phyloP scores from a whole-genome alignment of 2,329 filamentous ascomycete genomes.

The Colletotrichum navitas region DNA sequence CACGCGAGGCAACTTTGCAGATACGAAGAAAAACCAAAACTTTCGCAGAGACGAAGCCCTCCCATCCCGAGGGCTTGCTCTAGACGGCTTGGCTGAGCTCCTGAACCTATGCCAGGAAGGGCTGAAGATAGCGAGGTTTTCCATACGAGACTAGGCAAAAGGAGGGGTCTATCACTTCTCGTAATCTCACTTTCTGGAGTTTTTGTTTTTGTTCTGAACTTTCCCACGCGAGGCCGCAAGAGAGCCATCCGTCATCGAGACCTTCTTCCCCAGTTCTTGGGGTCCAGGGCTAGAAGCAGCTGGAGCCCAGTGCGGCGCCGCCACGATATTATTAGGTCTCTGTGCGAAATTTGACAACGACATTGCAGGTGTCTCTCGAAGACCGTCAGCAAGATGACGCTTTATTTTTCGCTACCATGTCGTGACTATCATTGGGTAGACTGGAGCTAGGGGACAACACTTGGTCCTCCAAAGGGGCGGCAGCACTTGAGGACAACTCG shows the following conservation, averaged over 20 bases:
- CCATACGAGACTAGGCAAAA: background rate
- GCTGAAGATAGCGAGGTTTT: background rate
- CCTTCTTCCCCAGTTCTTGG: background rate
- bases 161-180: conserved; percentile 13
- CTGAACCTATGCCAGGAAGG: background rate
- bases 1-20: conserved; percentile 27
- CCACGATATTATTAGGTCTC: conserved; percentile 1
- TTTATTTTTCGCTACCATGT: background rate
- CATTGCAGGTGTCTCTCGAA: background rate
- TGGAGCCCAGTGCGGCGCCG: background rate
- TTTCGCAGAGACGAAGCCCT: background rate
- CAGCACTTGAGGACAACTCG: background rate
- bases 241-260: background rate
- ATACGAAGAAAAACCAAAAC: conserved; percentile 32
- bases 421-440: too few relatives aligned
- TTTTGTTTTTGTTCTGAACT: background rate
- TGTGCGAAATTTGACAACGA: background rate
- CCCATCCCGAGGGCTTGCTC: background rate
- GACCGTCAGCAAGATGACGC: background rate
- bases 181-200: background rate
- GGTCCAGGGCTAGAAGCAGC: conserved; percentile 1
- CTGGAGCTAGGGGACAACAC: background rate
- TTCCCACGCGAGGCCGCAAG: background rate
- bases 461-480: background rate
- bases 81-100: background rate